Evolutionary conservation across 345 rosid species (phyloP), one percentile per base, ranked within the genome.

Genomic region (Sonneratia alba): DNA sequence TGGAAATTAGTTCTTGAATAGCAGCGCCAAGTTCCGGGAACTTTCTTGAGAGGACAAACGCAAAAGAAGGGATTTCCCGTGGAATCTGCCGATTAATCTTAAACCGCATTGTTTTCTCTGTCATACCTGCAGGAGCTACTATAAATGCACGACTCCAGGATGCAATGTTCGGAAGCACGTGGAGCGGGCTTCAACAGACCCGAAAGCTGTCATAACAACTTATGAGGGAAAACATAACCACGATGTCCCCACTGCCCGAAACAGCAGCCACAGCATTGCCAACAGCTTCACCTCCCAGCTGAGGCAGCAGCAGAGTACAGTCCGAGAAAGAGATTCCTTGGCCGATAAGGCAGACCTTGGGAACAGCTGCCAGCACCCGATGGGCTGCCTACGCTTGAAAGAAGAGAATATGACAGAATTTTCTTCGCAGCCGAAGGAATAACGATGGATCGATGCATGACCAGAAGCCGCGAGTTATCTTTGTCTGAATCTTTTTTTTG

Each of bases 191-290:
- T 87, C 96, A 12, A 77, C 86, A 11, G 97, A 93, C 75, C 90
- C 94, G 1, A 91, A 89, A 83, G 96, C 97, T 22, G 97, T 93
- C 59, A 85, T 93, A 78, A 93, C 98, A 47, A 88, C 98, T 32
- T 93, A 93, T 0, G 97, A 91, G 78, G 98, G 98, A 48, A 91
- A 91, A 71, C 97, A 93, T 81, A 89, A 86, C 79, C 98, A 93
- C 18, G 89, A 91, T 21, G 85, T 88, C 47, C 98, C 97, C 15
- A 84, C 87, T 16, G 86, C 83, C 57, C 83, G 77, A 77, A 76
- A 70, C 21, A 85, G 87, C 56, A 85, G 87, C 78, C 93, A 86
- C 77, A 79, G 81, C 4, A 74, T 84, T 0, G 82, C 83, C 71
- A 86, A 81, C 71, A 68, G 66, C 43, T 75, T 66, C 45, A 75